A percentile compares a stretch with the other conserved stretches of the same genome.
phyloP scores from a whole-genome alignment of 306 rosid genomes.

The Fagus crenata region DNA sequence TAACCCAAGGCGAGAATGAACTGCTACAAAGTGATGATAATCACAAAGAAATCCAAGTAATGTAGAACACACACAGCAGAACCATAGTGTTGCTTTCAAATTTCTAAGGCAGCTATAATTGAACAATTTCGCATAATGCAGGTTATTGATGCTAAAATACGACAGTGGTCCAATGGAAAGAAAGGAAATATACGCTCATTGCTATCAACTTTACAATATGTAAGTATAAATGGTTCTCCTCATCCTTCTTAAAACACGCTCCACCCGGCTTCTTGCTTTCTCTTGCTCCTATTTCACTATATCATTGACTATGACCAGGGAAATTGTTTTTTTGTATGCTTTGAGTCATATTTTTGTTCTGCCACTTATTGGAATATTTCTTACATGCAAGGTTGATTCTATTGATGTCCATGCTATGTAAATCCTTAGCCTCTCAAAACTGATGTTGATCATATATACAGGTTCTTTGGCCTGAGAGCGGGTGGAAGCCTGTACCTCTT shows the following conservation, averaged over 20 bases:
- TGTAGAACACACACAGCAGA: constrained; percentile 13
- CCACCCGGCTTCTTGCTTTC: constrained; percentile 2
- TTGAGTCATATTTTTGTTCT: constrained; percentile 16
- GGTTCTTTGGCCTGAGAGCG: constrained; percentile 92
- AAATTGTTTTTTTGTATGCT: constrained; percentile 19
- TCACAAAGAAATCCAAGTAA: constrained; percentile 63
- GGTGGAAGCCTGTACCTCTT: constrained; percentile 94
- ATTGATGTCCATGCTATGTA: constrained; percentile 16
- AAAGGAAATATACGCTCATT: constrained; percentile 93
- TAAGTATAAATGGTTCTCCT: constrained; percentile 34
- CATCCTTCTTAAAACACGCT: neutral
- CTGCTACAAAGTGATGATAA: constrained; percentile 29
- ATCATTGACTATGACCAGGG: constrained; percentile 21
- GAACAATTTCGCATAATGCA: constrained; percentile 35
- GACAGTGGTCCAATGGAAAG: constrained; percentile 83
- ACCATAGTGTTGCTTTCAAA: constrained; percentile 13
- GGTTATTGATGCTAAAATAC: constrained; percentile 74
- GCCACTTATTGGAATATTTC: neutral
- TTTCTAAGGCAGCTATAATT: constrained; percentile 14
- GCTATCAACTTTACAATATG: constrained; percentile 82
- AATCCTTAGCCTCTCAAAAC: constrained; percentile 17
- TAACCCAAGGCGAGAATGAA: constrained; percentile 54
- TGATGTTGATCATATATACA: constrained; percentile 32
- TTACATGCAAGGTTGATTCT: constrained; percentile 6
- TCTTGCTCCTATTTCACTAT: constrained; percentile 8